Evolutionary conservation across 2,329 filamentous ascomycete species (phyloP), one percentile per base, ranked within the genome.

Genomic region (Exophiala sideris): DNA sequence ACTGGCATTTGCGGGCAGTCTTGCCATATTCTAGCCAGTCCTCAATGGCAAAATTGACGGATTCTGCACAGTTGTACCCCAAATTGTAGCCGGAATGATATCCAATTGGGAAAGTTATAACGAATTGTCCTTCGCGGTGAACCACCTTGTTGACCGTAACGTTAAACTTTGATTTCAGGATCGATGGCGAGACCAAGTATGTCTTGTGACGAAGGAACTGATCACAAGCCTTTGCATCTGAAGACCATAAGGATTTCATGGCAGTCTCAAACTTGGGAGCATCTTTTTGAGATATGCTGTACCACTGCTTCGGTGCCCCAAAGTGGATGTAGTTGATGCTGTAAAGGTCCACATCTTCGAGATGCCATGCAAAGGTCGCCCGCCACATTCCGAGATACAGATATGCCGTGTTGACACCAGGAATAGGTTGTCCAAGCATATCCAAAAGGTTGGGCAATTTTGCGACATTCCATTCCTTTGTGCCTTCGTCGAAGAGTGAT

Each of bases 291-390:
- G 92, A 96, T 62, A 99, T 97, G 71, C 91, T 96, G 74, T 99
- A 99, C 94, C 94, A 99, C 70, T 99, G 94, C 73, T 99, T 99
- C 0, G 94, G 94, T 1, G 94, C 94, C 50, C 94, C 94, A 70
- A 99, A 99, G 68, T 99, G 94, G 56, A 99, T 91, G 70, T 96
- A 99, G 75, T 99, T 99, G 79, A 99, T 99, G 70, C 91, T 97
- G 83, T 99, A 99, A 3, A 99, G 82, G 74, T 99, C 94, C 39
- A 99, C 92, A 69, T 99, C 94, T 70, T 99, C 94, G 49, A 99
- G 76, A 80, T 99, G 94, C 94, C 94, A 99, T 7, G 94, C 94
- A 70, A 99, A 99, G 0, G 94, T 97, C 10, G 94, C 92, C 72
- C 97, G 97, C 94, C 94, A 99, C 94, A 99, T 99, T 40, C 94